Evolutionary conservation across 106 monocot species (phyloP), one percentile per base, ranked within the genome.

Genomic region (Platanthera zijinensis): DNA sequence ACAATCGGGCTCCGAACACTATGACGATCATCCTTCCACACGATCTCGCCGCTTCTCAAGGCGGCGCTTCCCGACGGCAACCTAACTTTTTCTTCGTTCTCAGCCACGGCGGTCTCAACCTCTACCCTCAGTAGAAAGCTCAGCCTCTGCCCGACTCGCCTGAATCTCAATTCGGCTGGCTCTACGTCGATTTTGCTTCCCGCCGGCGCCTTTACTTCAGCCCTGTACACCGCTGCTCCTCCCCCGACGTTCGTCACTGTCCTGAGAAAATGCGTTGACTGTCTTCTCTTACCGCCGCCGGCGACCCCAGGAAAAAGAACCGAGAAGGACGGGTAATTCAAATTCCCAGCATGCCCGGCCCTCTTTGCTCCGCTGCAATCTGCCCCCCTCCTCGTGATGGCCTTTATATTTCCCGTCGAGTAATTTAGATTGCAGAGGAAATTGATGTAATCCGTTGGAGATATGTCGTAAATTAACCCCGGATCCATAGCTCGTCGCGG

Each of bases 391-490:
- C 95, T 50, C 1, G 95, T 90, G 57, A 95, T 84, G 6, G 90
- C 48, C 51, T 82, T 72, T 75, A 95, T 90, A 77, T 88, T 92
- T 79, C 86, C 86, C 30, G 77, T 53, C 3, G 87, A 84, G 80
- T 95, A 95, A 68, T 95, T 95, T 21, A 92, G 67, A 52, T 92
- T 92, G 76, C 95, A 95, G 19, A 95, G 77, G 83, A 92, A 95
- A 73, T 83, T 75, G 46, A 95, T 71, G 76, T 95, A 95, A 57
- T 92, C 92, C 10, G 13, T n/a, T 5, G 79, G 69, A 1, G 84
- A 12, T 14, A 88, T 68, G 77, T 95, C 95, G 75, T 92, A 95
- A 57, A 95, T 76, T 5, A 95, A 84, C 1, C 95, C 95, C 0
- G 95, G 95, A 70, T 95, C 79, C 90, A 92, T 88, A 0, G 95